These are phyloP conservation scores for Clarireedia hainanense DNA, from an alignment of 2,329 filamentous ascomycete species.

Conservation along the genomic window DNA sequence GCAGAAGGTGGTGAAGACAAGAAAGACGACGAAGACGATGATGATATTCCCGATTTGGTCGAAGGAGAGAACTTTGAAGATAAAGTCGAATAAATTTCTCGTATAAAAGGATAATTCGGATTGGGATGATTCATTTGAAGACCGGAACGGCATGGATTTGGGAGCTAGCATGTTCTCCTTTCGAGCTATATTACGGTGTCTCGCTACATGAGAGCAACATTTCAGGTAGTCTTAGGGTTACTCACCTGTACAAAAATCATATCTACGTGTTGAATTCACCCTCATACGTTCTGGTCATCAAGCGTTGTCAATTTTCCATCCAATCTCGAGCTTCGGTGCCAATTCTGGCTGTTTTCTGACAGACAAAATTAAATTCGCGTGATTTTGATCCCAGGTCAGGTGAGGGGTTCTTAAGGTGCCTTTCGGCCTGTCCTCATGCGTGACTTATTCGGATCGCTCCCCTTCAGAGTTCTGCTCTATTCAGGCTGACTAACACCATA, in stretches of 20 bases:
- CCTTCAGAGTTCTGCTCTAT: too few species aligned
- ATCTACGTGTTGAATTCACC: constrained; percentile 19
- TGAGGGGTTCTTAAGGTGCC: too few species aligned
- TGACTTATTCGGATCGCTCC: too few species aligned
- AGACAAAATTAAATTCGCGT: too few species aligned
- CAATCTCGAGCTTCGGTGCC: neutral
- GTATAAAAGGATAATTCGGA: neutral
- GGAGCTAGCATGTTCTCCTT: constrained; percentile 12
- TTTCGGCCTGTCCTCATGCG: too few species aligned
- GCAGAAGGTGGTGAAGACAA: constrained; percentile 69
- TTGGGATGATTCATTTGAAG: constrained; percentile 9
- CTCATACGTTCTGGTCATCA: neutral
- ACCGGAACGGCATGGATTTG: constrained; percentile 16
- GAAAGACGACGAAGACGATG: constrained; percentile 63
- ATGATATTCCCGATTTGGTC: constrained; percentile 95
- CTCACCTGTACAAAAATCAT: constrained; percentile 28
- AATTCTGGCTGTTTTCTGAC: neutral
- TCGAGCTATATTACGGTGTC: constrained; percentile 13
- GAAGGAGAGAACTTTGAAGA: constrained; percentile 97
- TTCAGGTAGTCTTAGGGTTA: constrained; percentile 26
- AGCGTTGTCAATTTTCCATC: neutral
- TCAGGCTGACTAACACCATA: too few species aligned
- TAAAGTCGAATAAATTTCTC: constrained; percentile 49
- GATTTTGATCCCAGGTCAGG: too few species aligned
- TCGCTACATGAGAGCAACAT: constrained; percentile 19